Percentiles rank a stretch among this genome's conserved stretches.
phyloP scores from a whole-genome alignment of 148 eudicot species.

The Suaeda aralocaspica region DNA sequence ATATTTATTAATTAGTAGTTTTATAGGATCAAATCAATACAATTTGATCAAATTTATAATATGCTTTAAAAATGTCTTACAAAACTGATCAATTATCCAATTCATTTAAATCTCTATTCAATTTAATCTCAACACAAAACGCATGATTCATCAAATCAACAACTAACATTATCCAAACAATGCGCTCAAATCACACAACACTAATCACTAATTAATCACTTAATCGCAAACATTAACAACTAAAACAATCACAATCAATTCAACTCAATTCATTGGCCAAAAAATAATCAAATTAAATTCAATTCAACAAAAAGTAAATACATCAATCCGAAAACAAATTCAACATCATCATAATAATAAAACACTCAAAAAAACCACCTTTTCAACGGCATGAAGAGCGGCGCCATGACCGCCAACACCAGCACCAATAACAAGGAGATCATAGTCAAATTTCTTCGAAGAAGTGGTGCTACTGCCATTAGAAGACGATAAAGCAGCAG shows the following conservation, averaged over 20 bases:
- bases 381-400: conserved; percentile 95
- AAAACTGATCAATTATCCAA: too few species aligned
- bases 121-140: background rate
- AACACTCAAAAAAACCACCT: conserved; percentile 32
- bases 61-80: too few species aligned
- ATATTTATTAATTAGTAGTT: too few species aligned
- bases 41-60: background rate
- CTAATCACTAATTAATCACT: background rate
- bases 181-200: background rate
- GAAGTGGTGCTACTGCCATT: conserved; percentile 58
- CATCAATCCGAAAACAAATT: background rate
- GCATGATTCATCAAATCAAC: background rate
- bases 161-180: background rate
- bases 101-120: background rate
- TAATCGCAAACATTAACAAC: background rate
- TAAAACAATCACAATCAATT: background rate
- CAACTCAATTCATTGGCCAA: background rate
- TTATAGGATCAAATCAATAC: too few species aligned
- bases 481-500: conserved; percentile 40
- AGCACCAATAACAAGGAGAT: conserved; percentile 87
- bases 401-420: conserved; percentile 99
- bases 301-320: background rate
- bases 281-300: background rate
- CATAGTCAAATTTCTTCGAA: conserved; percentile 64
- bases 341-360: background rate